phyloP scores from a whole-genome alignment of 1,284 basidiomycete species.

The Hortiboletus rubellus region DNA sequence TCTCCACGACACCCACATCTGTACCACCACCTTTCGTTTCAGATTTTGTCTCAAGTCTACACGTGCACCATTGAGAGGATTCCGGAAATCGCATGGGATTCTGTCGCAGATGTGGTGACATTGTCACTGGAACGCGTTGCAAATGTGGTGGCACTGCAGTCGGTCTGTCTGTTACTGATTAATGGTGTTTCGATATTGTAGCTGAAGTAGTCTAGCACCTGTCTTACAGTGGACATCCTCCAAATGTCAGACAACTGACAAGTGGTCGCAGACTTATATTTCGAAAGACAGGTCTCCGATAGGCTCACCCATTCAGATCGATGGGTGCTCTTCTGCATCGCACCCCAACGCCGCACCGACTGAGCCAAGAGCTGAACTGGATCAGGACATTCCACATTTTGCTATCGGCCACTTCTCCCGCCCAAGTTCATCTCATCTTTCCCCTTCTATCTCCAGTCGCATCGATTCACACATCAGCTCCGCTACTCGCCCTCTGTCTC shows the following conservation, averaged over 20 bases:
- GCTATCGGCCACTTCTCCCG: constrained; percentile 51
- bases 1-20: constrained; percentile 2
- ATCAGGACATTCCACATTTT: constrained; percentile 20
- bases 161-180: constrained; percentile 49
- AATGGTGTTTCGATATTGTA: background rate
- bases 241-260: constrained; percentile 51
- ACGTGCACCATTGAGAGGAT: background rate
- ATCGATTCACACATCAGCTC: constrained; percentile 61
- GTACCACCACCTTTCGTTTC: background rate
- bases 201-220: constrained; percentile 49
- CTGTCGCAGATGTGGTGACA: constrained; percentile 78
- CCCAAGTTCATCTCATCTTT: constrained; percentile 40
- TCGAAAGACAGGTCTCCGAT: constrained; percentile 48
- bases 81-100: constrained; percentile 58
- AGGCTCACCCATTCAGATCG: constrained; percentile 25
- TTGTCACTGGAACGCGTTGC: constrained; percentile 66
- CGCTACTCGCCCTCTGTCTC: constrained; percentile 53
- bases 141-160: constrained; percentile 76
- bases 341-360: constrained; percentile 15
- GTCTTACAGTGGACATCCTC: constrained; percentile 63
- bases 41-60: background rate
- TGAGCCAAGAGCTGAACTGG: constrained; percentile 5
- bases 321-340: constrained; percentile 16
- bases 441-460: constrained; percentile 42
- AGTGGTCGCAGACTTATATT: constrained; percentile 77